Percentiles rank a stretch among this genome's conserved stretches.
Conservation (phyloP, 2,329 filamentous ascomycete genomes). For the Cucurbitaria berberidis region DNA sequence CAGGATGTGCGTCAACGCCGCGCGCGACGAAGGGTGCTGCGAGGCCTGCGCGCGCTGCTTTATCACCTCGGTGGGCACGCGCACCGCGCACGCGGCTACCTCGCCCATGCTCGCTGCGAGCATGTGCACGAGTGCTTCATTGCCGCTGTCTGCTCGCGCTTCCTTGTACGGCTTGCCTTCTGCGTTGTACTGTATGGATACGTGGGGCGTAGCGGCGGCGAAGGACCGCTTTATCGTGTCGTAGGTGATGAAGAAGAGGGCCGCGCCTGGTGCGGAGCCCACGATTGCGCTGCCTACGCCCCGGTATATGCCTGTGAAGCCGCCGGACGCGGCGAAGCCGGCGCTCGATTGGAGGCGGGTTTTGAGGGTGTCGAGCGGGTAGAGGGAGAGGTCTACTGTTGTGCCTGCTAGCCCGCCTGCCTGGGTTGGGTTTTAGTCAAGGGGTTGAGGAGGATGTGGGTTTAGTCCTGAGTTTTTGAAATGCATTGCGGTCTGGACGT, state of each 20-base stretch:
- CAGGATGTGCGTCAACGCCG: slow-evolving; percentile 73
- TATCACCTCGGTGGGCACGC: slow-evolving; percentile 94
- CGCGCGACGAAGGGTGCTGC: slow-evolving; percentile 72
- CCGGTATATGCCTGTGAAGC: slow-evolving; percentile 90
- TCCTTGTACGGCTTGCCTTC: slow-evolving; percentile 37
- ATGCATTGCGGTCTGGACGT: not conserved
- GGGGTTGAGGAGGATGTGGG: not conserved
- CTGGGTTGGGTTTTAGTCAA: slow-evolving; percentile 44
- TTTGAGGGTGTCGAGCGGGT: slow-evolving; percentile 97
- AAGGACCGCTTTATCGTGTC: slow-evolving; percentile 67
- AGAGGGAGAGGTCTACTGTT: slow-evolving; percentile 95
- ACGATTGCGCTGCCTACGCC: slow-evolving; percentile 89
- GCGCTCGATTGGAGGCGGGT: slow-evolving; percentile 87
- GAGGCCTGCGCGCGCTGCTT: slow-evolving; percentile 95
- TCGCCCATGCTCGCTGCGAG: slow-evolving; percentile 84
- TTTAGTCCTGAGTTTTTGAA: not conserved
- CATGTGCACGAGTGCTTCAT: slow-evolving; percentile 69
- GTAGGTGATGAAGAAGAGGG: slow-evolving; percentile 97
- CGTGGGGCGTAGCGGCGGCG: slow-evolving; percentile 12
- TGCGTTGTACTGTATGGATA: slow-evolving; percentile 27
- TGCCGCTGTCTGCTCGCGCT: slow-evolving; percentile 10
- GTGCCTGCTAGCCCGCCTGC: slow-evolving; percentile 92
- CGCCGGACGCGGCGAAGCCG: slow-evolving; percentile 81
- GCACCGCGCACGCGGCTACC: slow-evolving; percentile 86
- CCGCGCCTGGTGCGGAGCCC: slow-evolving; percentile 90